These are phyloP conservation scores for Thozetella sp. DNA, from an alignment of 495 filamentous ascomycete species.

Conservation along the genomic window DNA sequence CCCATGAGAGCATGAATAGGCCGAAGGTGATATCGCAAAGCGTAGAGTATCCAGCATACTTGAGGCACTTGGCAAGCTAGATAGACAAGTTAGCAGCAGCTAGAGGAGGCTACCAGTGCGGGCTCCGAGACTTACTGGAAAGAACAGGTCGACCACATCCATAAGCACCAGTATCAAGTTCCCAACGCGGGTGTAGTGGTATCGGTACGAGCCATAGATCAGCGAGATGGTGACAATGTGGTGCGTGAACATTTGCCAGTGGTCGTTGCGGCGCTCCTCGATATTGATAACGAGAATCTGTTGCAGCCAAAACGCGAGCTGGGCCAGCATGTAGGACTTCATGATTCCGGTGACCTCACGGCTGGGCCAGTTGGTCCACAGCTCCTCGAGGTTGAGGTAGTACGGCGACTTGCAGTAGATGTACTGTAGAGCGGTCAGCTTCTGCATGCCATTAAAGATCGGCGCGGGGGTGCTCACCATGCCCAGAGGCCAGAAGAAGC, in stretches of 20 bases:
- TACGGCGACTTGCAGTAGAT: constrained; percentile 76
- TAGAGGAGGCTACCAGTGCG: neutral
- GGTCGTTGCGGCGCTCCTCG: constrained; percentile 90
- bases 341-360: constrained; percentile 69
- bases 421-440: constrained; percentile 59
- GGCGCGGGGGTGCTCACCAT: constrained; percentile 60
- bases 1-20: constrained; percentile 84
- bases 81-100: constrained; percentile 6
- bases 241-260: constrained; percentile 94
- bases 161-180: constrained; percentile 89
- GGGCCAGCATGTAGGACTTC: constrained; percentile 91
- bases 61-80: constrained; percentile 91
- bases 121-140: constrained; percentile 67
- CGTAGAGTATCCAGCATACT: constrained; percentile 76
- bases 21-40: constrained; percentile 86
- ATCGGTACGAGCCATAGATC: constrained; percentile 79
- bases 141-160: constrained; percentile 88
- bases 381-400: constrained; percentile 72
- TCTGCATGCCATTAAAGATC: neutral
- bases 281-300: constrained; percentile 94
- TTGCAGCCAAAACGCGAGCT: constrained; percentile 92
- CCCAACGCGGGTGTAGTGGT: constrained; percentile 81
- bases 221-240: constrained; percentile 87
- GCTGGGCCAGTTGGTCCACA: constrained; percentile 85
- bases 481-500: constrained; percentile 77